phyloP scores from a whole-genome alignment of 371 early-diverging fungal species.

The Blastocladiella emersonii region DNA sequence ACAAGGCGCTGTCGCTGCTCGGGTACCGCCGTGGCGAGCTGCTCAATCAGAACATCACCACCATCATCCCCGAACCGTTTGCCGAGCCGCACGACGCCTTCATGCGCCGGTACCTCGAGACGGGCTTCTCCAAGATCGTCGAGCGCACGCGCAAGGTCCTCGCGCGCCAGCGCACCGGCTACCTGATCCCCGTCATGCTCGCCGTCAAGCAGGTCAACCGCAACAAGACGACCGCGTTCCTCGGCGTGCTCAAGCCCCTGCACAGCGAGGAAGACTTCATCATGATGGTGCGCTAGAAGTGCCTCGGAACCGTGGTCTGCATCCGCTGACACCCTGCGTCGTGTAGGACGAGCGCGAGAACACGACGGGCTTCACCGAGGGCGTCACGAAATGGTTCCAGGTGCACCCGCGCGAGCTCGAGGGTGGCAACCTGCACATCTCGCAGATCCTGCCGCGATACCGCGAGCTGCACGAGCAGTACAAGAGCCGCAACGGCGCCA shows the following conservation, averaged over 20 bases:
- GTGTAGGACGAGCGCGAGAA: not conserved
- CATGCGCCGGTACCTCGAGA: slow-evolving; percentile 18
- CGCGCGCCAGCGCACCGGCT: slow-evolving; percentile 12
- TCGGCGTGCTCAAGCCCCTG: slow-evolving; percentile 12
- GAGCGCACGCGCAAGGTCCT: slow-evolving; percentile 22
- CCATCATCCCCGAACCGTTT: slow-evolving; percentile 23
- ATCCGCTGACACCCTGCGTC: too few relatives aligned
- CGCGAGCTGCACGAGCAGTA: not conserved
- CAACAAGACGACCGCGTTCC: slow-evolving; percentile 11
- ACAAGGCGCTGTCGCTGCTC: slow-evolving; percentile 12
- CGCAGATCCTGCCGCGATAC: not conserved
- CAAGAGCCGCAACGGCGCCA: not conserved
- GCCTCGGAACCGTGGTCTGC: too few relatives aligned
- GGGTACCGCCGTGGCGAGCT: slow-evolving; percentile 13
- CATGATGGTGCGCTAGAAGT: slow-evolving; percentile 11
- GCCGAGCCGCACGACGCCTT: slow-evolving; percentile 20
- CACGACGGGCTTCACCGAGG: slow-evolving; percentile 11
- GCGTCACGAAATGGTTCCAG: slow-evolving; percentile 7
- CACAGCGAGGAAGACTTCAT: slow-evolving; percentile 14
- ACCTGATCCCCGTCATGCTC: slow-evolving; percentile 14
- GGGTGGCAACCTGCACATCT: not conserved
- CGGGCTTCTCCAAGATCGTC: slow-evolving; percentile 13
- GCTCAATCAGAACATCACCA: slow-evolving; percentile 15
- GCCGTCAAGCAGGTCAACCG: slow-evolving; percentile 18
- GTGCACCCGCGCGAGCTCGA: not conserved